Base-by-base conservation (phyloP, 2,329 filamentous ascomycete genomes). In the Thielaviopsis ethacetica region DNA sequence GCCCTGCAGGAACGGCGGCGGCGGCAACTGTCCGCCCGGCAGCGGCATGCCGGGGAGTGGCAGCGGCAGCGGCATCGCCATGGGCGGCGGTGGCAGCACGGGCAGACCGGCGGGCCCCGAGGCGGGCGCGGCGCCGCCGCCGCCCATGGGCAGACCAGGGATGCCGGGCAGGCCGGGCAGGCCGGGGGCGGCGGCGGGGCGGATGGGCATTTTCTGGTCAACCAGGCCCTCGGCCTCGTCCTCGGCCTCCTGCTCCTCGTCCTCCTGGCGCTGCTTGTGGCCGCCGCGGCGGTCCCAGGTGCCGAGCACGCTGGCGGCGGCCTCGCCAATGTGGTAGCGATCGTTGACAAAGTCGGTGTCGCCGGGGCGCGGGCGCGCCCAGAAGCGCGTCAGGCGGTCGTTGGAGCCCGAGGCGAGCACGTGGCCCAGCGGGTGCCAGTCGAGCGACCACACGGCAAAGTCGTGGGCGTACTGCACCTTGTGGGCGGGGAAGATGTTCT, bases 341-440 rank as follows among this genome's bases (percentile, higher is more conserved):
- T 98, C 93, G 67, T 91, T 90, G 71, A 88, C 80, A 65, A 86
- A 86, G 57, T 86, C 84, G n/a, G 78, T 80, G 64, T 96, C 91
- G 54, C 93, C 93, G 1, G 93, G 93, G 54, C 93, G 78, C 17
- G 89, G 82, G 50, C 93, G 84, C 3, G 91, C 90, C 93, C 93
- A 98, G 74, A 98, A 98, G 54, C 93, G 84, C 2, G 93, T 97
- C 62, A 95, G 91, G 49, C 93, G 85, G 70, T 98, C 93, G 70
- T 98, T 97, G 12, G 91, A 95, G 13, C 93, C 93, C 1, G 91
- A 95, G 0, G 91, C 91, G 7, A 98, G 80, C 63, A 98, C 91
- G 68, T 98, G 93, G 27, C 93, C 93, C 0, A 97, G 78, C 0
- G 93, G 93, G 68, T 98, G 93, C 91, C 93, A 98, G 73, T 96